Conservation (phyloP, 805 yeast species). For the Komagataella pastoris region DNA sequence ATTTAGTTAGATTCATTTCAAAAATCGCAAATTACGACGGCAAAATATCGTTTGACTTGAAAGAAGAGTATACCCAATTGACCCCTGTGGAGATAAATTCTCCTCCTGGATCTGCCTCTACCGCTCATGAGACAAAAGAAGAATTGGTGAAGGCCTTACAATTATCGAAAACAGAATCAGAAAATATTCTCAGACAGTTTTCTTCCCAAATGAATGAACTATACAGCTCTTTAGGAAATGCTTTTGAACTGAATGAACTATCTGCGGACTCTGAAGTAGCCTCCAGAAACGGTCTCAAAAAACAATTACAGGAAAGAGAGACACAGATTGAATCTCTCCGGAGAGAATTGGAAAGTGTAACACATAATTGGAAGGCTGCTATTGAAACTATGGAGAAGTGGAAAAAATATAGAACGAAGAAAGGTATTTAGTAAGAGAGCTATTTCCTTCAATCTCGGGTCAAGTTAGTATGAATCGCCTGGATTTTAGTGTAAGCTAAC, state of each 20-base stretch:
- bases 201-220: not conserved
- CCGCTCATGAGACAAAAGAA: not conserved
- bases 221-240: not conserved
- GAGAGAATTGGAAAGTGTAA: constrained; percentile 9
- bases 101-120: not conserved
- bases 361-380: constrained; percentile 12
- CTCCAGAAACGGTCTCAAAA: not conserved
- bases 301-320: constrained; percentile 4
- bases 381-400: constrained; percentile 14
- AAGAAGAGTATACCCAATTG: not conserved
- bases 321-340: constrained; percentile 5
- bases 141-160: not conserved
- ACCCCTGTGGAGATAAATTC: not conserved
- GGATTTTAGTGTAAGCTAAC: constrained; percentile 56
- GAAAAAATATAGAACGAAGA: constrained; percentile 8
- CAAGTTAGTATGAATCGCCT: constrained; percentile 48
- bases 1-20: not conserved
- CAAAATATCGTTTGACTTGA: not conserved
- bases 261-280: not conserved
- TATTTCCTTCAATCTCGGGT: constrained; percentile 6
- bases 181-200: not conserved
- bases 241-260: not conserved
- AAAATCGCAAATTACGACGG: not conserved
- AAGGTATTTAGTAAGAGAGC: constrained; percentile 5
- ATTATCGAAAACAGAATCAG: not conserved